A percentile compares a stretch with the other conserved stretches of the same genome.
phyloP scores from a whole-genome alignment of 768 basidiomycete species.

The Rhodotorula graminis region DNA sequence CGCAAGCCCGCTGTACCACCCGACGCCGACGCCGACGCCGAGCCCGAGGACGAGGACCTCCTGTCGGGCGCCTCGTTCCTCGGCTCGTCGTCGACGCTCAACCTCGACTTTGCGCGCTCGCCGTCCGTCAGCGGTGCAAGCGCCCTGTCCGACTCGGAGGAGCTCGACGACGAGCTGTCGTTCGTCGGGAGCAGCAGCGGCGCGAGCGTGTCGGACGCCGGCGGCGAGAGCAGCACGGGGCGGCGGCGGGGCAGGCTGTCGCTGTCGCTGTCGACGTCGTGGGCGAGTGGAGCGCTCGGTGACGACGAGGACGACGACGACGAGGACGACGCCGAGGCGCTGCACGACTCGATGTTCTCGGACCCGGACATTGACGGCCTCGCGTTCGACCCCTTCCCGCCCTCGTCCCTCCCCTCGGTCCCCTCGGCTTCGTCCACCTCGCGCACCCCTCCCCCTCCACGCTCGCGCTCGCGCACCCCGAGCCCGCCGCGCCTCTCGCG shows the following conservation, averaged over 20 bases:
- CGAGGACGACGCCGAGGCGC: conserved; percentile 2
- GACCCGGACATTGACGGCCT: conserved; percentile 28
- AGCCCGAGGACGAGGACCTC: neutral
- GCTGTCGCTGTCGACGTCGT: neutral
- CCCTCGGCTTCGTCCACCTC: too few species aligned
- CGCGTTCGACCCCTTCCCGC: conserved; percentile 10
- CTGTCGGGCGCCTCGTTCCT: conserved; percentile 13
- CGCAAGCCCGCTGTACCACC: neutral
- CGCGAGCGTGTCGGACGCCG: too few species aligned
- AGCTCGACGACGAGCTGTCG: conserved; percentile 19
- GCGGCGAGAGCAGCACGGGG: too few species aligned
- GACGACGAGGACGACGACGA: conserved; percentile 7
- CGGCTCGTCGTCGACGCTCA: conserved; percentile 3
- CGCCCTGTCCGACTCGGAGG: conserved; percentile 9
- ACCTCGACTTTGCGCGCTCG: conserved; percentile 2
- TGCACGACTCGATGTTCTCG: conserved; percentile 26
- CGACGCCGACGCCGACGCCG: neutral
- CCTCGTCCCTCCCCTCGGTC: neutral
- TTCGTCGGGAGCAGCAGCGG: conserved; percentile 10
- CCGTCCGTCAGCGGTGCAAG: neutral
- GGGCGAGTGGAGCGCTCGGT: neutral
- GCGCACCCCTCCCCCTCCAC: neutral
- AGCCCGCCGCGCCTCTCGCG: neutral
- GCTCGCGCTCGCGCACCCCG: neutral
- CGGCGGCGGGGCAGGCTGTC: neutral